phyloP scores from a whole-genome alignment of 176 grass and related monocot species.

The Raddia guianensis region DNA sequence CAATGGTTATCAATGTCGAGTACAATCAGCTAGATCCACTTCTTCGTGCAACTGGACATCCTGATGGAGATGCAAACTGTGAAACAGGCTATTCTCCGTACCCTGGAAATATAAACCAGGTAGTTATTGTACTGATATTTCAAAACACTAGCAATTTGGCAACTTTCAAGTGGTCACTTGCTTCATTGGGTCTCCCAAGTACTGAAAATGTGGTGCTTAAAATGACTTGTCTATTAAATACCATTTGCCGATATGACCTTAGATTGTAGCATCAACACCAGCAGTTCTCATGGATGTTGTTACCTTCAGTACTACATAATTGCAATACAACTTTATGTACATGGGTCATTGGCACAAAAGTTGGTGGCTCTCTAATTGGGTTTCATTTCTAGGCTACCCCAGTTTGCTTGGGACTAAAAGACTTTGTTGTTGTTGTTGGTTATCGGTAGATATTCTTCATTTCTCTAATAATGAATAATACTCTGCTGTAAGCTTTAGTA shows the following conservation, averaged over 20 bases:
- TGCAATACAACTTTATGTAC: background rate
- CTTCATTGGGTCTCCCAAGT: constrained; percentile 5
- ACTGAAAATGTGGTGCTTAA: constrained; percentile 26
- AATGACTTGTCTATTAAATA: constrained; percentile 9
- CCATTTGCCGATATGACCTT: background rate
- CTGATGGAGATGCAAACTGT: constrained; percentile 88
- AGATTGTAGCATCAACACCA: background rate
- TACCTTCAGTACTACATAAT: background rate
- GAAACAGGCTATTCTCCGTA: constrained; percentile 93
- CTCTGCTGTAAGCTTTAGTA: background rate
- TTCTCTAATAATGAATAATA: background rate
- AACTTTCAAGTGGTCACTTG: background rate
- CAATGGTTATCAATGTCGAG: constrained; percentile 98
- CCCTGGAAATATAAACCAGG: constrained; percentile 99
- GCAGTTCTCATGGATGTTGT: background rate
- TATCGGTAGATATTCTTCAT: background rate
- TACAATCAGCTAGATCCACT: constrained; percentile 99
- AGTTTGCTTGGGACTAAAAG: no score
- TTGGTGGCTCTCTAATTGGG: no score
- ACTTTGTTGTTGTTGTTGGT: no score
- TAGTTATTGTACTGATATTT: constrained; percentile 38
- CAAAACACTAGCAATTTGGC: constrained; percentile 1
- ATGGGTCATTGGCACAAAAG: no score
- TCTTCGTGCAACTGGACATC: constrained; percentile 82
- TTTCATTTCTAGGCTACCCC: no score